Conservation (phyloP, 1,284 basidiomycete genomes). For the Sporisorium reilianum region DNA sequence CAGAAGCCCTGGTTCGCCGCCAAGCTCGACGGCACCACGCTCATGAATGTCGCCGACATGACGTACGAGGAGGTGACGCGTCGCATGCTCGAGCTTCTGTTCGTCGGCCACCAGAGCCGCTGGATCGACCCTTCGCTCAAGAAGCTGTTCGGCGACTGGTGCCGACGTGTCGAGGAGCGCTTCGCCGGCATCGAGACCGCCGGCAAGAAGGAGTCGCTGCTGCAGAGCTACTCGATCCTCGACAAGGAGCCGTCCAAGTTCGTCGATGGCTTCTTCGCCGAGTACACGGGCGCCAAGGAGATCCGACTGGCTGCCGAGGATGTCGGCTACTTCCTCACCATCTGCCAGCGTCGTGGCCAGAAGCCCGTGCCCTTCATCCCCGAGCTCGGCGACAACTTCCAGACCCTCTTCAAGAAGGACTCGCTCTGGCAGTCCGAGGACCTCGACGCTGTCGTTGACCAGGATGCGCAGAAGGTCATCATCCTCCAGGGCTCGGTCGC, state of each 20-base stretch:
- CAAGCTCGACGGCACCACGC: slow-evolving; percentile 74
- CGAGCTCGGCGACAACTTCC: slow-evolving; percentile 87
- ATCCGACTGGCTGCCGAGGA: slow-evolving; percentile 96
- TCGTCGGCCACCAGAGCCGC: slow-evolving; percentile 86
- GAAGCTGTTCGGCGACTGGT: slow-evolving; percentile 95
- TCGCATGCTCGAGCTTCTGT: slow-evolving; percentile 92
- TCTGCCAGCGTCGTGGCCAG: slow-evolving; percentile 92
- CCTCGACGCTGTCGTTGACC: slow-evolving; percentile 97
- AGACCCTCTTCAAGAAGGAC: slow-evolving; percentile 80
- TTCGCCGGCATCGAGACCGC: slow-evolving; percentile 70
- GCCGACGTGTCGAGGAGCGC: slow-evolving; percentile 90
- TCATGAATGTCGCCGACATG: slow-evolving; percentile 90
- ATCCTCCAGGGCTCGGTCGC: slow-evolving; percentile 97
- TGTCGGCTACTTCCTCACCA: slow-evolving; percentile 92
- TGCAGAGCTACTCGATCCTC: slow-evolving; percentile 84
- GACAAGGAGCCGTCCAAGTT: slow-evolving; percentile 82
- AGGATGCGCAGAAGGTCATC: slow-evolving; percentile 91
- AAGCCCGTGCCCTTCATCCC: slow-evolving; percentile 99
- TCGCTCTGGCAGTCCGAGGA: slow-evolving; percentile 98
- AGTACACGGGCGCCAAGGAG: slow-evolving; percentile 82
- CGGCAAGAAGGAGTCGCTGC: slow-evolving; percentile 59
- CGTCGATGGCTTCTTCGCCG: slow-evolving; percentile 83
- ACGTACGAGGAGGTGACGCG: slow-evolving; percentile 96
- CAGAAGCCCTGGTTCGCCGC: slow-evolving; percentile 75
- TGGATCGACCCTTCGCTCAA: slow-evolving; percentile 96